These are phyloP conservation scores for Microstegium vimineum DNA, from an alignment of 176 grass and related monocot genomes.

Conservation along the genomic window DNA sequence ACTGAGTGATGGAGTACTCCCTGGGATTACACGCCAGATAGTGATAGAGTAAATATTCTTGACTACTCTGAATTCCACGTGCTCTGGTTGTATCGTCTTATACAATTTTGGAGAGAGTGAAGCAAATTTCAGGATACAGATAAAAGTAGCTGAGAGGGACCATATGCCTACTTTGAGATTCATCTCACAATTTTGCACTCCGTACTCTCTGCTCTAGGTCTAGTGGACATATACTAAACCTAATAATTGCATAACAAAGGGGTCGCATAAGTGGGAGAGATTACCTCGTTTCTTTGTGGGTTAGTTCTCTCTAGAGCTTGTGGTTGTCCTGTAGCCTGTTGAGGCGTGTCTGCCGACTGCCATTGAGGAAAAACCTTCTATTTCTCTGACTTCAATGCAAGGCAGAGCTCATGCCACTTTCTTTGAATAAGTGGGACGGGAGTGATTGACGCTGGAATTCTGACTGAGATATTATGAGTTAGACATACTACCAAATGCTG, in stretches of 20 bases:
- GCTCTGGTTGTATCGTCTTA: neutral
- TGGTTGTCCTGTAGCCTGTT: too few species aligned
- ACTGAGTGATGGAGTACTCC: constrained; percentile 65
- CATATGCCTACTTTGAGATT: neutral
- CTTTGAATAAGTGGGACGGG: too few species aligned
- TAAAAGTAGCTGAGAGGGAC: neutral
- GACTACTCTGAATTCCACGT: neutral
- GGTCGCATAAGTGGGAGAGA: neutral
- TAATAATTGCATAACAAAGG: neutral
- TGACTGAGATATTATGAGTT: neutral
- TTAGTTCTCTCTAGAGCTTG: too few species aligned
- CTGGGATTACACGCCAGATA: constrained; percentile 75
- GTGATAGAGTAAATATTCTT: constrained; percentile 68
- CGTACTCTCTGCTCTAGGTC: neutral
- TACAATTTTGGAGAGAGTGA: neutral
- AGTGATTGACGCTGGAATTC: neutral
- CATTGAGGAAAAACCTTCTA: too few species aligned
- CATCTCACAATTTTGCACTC: neutral
- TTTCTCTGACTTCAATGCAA: too few species aligned
- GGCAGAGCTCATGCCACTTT: too few species aligned
- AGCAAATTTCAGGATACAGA: neutral
- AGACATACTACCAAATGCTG: neutral
- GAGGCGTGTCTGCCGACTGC: too few species aligned
- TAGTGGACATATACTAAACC: neutral
- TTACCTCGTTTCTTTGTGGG: too few species aligned